Evolutionary conservation across 2,329 filamentous ascomycete species (phyloP).

Genomic region (Aureobasidium mangrovei): DNA sequence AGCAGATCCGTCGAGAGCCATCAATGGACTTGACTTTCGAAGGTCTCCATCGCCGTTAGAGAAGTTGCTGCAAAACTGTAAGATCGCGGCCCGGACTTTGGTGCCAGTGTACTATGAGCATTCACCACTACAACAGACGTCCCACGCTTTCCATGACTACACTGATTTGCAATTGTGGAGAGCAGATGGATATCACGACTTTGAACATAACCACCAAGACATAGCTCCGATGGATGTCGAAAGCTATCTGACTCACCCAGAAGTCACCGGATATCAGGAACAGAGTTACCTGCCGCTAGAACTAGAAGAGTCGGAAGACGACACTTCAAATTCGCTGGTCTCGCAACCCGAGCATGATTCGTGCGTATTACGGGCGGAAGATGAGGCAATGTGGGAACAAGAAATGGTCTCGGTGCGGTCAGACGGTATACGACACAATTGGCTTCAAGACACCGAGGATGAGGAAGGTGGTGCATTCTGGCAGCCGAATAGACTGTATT

Average conservation of each 20-base stretch:
- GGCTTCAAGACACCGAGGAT: not conserved
- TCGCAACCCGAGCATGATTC: not conserved
- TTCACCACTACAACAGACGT: not conserved
- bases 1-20: not conserved
- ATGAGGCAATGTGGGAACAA: conserved; percentile 1
- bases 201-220: not conserved
- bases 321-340: not conserved
- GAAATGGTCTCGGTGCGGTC: not conserved
- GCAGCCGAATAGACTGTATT: conserved; percentile 39
- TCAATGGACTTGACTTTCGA: not conserved
- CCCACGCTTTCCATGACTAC: not conserved
- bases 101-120: not conserved
- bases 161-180: not conserved
- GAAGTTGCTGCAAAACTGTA: not conserved
- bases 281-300: not conserved
- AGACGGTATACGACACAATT: not conserved
- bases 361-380: not conserved
- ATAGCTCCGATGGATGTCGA: not conserved
- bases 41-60: not conserved
- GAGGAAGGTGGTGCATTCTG: conserved; percentile 32
- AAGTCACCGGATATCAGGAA: not conserved
- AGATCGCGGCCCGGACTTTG: not conserved
- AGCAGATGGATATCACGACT: not conserved
- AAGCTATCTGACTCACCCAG: not conserved
- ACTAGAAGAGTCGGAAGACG: not conserved